These are phyloP conservation scores for Ceratonia siliqua DNA, from an alignment of 306 rosid genomes.

Conservation along the genomic window DNA sequence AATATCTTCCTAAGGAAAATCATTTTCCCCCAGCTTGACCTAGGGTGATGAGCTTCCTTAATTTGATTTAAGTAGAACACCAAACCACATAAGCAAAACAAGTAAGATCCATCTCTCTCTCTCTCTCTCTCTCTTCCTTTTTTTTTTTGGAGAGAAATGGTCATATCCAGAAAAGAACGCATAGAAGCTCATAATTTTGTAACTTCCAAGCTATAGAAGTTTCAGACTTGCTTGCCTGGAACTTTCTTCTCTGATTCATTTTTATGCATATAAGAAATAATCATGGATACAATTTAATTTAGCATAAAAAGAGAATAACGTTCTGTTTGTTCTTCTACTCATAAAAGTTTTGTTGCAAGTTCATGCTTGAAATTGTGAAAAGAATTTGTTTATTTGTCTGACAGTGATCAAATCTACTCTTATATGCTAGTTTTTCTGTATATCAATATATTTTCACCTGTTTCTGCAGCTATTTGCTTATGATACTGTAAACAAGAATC, in stretches of 20 bases:
- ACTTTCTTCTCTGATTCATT: not conserved
- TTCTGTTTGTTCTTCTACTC: not conserved
- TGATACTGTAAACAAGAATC: constrained; percentile 82
- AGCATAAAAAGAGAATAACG: not conserved
- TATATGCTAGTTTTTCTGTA: not conserved
- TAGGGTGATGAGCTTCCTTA: too few relatives aligned
- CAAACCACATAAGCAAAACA: too few relatives aligned
- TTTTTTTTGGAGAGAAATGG: too few relatives aligned
- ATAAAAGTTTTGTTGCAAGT: not conserved
- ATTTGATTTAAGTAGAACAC: too few relatives aligned
- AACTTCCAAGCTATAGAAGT: not conserved
- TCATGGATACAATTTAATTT: not conserved
- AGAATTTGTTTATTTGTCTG: not conserved
- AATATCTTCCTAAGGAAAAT: too few relatives aligned
- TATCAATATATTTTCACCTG: constrained; percentile 30
- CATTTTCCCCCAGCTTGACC: too few relatives aligned
- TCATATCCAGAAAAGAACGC: not conserved
- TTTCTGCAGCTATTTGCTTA: constrained; percentile 87
- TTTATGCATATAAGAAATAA: not conserved
- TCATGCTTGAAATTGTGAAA: not conserved
- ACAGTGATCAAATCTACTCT: constrained; percentile 8
- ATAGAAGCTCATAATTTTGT: not conserved
- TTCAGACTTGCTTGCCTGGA: not conserved
- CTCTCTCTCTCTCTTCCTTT: too few relatives aligned
- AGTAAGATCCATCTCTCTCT: too few relatives aligned